Percentiles rank a stretch among this genome's conserved stretches.
These are phyloP conservation scores for Paraconiothyrium brasiliense DNA, from an alignment of 2,329 filamentous ascomycete species.

Conservation along the genomic window DNA sequence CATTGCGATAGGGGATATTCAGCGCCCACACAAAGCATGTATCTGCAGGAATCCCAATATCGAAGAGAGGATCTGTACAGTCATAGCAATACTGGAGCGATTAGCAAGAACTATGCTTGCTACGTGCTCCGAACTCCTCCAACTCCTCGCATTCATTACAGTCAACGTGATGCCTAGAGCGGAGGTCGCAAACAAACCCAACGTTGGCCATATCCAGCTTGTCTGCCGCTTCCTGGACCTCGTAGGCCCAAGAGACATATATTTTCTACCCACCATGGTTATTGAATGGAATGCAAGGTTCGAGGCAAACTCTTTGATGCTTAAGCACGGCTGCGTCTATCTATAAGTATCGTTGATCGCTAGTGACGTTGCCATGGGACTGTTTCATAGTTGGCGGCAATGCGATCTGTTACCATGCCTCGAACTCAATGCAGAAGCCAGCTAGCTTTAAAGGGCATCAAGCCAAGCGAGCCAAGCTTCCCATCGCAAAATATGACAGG, in stretches of 20 bases:
- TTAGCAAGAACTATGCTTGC: constrained; percentile 3
- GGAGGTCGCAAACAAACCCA: constrained; percentile 8
- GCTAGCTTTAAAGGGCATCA: not conserved
- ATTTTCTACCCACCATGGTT: not conserved
- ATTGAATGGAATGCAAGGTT: not conserved
- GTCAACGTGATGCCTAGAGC: constrained; percentile 7
- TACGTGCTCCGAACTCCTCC: constrained; percentile 14
- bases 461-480: not conserved
- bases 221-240: not conserved
- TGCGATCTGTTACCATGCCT: not conserved
- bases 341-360: no score
- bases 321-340: not conserved
- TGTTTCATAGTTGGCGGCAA: no score
- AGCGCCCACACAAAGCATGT: constrained; percentile 7
- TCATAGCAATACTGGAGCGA: constrained; percentile 13
- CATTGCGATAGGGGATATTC: not conserved
- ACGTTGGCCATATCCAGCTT: constrained; percentile 3
- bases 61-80: constrained; percentile 14
- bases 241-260: not conserved
- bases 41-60: constrained; percentile 10
- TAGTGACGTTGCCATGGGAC: not conserved
- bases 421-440: not conserved
- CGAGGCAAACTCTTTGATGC: not conserved
- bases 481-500: no score
- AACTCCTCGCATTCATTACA: constrained; percentile 2